A percentile compares a stretch with the other conserved stretches of the same genome.
These are phyloP conservation scores for Metschnikowia koreensis DNA, from an alignment of 805 yeast species.

Conservation along the genomic window DNA sequence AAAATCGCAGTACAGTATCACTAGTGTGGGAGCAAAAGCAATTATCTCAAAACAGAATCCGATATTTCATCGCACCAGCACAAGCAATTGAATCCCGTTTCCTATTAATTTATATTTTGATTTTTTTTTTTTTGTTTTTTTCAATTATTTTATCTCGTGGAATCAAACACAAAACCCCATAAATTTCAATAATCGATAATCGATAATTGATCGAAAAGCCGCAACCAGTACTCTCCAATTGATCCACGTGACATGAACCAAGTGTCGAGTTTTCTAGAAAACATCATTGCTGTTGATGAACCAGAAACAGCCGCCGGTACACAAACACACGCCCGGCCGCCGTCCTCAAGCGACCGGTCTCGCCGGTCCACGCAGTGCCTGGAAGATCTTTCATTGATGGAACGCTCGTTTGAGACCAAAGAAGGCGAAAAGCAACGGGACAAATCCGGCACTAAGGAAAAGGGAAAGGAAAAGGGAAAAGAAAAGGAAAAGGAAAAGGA, in stretches of 20 bases:
- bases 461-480: neutral
- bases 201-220: too few relatives aligned
- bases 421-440: neutral
- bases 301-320: neutral
- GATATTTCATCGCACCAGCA: too few relatives aligned
- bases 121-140: too few relatives aligned
- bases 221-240: too few relatives aligned
- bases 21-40: too few relatives aligned
- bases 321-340: neutral
- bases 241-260: constrained; percentile 26
- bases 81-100: too few relatives aligned
- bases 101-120: too few relatives aligned
- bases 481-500: neutral
- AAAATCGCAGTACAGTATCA: too few relatives aligned
- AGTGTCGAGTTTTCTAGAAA: constrained; percentile 37
- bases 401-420: neutral
- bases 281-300: constrained; percentile 31
- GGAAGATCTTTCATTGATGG: constrained; percentile 3
- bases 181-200: too few relatives aligned
- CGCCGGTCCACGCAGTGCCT: constrained; percentile 6
- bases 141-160: too few relatives aligned
- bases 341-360: neutral
- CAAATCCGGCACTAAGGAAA: neutral
- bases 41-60: too few relatives aligned
- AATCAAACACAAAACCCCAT: too few relatives aligned